These are phyloP conservation scores for Ganoderma lucidum DNA, from an alignment of 1,284 basidiomycete species.

Conservation along the genomic window DNA sequence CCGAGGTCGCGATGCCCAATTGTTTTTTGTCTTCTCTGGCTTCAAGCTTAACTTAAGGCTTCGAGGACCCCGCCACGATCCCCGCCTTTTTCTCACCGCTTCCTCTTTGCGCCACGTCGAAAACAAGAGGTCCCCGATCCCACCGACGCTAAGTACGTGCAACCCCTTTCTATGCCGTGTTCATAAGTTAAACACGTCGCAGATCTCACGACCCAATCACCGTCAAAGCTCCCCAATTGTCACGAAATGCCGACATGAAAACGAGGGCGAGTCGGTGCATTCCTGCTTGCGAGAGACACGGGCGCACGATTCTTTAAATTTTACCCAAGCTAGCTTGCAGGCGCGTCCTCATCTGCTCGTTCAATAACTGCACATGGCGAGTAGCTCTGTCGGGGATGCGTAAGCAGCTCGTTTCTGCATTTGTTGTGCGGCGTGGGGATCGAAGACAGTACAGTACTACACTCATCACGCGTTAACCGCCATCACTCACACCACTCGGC, in stretches of 20 bases:
- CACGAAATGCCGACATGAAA: background rate
- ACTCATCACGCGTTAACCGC: background rate
- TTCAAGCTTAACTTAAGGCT: background rate
- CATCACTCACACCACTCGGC: background rate
- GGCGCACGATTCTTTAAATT: background rate
- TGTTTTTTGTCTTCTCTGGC: background rate
- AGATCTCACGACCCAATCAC: background rate
- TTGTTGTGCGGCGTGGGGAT: background rate
- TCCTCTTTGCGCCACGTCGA: background rate
- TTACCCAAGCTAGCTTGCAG: background rate
- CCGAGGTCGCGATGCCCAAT: constrained; percentile 1
- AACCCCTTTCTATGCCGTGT: background rate
- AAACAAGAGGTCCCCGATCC: background rate
- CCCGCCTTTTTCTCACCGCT: background rate
- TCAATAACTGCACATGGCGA: background rate
- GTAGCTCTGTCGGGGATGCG: too few relatives aligned
- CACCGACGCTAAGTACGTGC: constrained; percentile 1
- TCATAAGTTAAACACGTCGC: background rate
- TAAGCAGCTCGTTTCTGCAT: background rate
- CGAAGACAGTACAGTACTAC: background rate
- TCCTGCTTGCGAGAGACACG: background rate
- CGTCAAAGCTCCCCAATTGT: background rate
- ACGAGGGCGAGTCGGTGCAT: background rate
- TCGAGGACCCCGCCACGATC: background rate
- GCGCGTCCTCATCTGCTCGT: background rate